Evolutionary conservation across 2,329 filamentous ascomycete genomes (phyloP), one percentile per base, ranked within the genome.

Genomic region (Diatrype stigma): DNA sequence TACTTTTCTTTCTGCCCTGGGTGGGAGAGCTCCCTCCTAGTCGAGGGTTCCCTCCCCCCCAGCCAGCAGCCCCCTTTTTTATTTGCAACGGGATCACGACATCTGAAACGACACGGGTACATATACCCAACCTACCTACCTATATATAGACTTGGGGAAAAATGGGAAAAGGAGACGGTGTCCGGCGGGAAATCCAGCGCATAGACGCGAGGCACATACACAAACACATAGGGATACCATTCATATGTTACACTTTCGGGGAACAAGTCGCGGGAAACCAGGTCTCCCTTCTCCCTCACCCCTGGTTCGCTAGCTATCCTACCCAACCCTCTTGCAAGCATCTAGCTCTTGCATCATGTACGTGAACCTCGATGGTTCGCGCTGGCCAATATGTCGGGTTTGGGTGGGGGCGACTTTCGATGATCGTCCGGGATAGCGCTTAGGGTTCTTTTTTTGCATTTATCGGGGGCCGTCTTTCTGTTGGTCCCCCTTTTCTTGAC

Each of bases 361-460:
- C 54, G 54, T 30, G 26, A 30, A 53, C 54, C 54, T 58, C 46
- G 56, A 58, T 7, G 56, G 54, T 48, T 30, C 51, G 56, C 53
- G 56, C 56, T 57, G 52, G 56, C 48, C 51, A 54, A 30, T 10
- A 26, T 21, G 30, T 44, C 19, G 17, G 40, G 40, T 26, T 16
- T 2, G 40, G 14, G 40, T 14, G 37, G 17, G 17, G 37, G 10
- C 37, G 26, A 30, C 26, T 30, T 30, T 5, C 10, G 26, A 30
- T 30, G 26, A 30, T 30, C 26, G 5, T 30, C 10, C 5, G 6
- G 26, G 26, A 30, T 30, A 10, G 26, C 26, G 26, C 26, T 30
- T 30, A 10, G 26, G 5, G 26, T 30, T 30, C 10, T 10, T 30
- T 6, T 30, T 30, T 10, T 30, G 26, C 6, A 10, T 30, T 30